Evolutionary conservation across 768 basidiomycete species (phyloP).

Genomic region (Obba rivulosa): DNA sequence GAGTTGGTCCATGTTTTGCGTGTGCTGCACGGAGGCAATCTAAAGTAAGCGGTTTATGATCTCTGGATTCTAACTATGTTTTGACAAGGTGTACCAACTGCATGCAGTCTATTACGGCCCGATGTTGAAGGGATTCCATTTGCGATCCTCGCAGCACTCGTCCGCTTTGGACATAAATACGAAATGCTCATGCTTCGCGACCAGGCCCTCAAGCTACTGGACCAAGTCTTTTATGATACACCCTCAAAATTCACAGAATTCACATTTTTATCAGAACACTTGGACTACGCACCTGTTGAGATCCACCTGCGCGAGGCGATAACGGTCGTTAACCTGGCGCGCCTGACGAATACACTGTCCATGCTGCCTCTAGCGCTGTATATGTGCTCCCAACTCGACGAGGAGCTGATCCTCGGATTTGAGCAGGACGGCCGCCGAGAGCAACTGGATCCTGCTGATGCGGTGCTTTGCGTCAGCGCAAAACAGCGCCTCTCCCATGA

Average conservation of each 20-base stretch:
- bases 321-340: conserved; percentile 3
- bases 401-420: no score
- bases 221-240: conserved; percentile 1
- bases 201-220: conserved; percentile 5
- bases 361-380: conserved; percentile 9
- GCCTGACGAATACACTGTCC: conserved; percentile 4
- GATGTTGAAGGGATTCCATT: no score
- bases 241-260: not conserved
- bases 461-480: no score
- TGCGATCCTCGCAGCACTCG: conserved; percentile 13
- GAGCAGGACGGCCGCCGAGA: no score
- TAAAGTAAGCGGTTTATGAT: not conserved
- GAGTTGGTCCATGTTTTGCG: not conserved
- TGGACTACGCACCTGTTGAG: not conserved
- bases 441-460: no score
- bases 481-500: no score
- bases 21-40: not conserved
- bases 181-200: conserved; percentile 13
- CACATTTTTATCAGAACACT: not conserved
- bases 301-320: conserved; percentile 1
- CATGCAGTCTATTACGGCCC: no score
- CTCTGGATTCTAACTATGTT: no score
- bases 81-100: no score
- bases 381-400: not conserved
- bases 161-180: conserved; percentile 19